Percentiles rank a stretch among this genome's conserved stretches.
Conservation (phyloP, 768 basidiomycete species). For the Pisolithus orientalis region DNA sequence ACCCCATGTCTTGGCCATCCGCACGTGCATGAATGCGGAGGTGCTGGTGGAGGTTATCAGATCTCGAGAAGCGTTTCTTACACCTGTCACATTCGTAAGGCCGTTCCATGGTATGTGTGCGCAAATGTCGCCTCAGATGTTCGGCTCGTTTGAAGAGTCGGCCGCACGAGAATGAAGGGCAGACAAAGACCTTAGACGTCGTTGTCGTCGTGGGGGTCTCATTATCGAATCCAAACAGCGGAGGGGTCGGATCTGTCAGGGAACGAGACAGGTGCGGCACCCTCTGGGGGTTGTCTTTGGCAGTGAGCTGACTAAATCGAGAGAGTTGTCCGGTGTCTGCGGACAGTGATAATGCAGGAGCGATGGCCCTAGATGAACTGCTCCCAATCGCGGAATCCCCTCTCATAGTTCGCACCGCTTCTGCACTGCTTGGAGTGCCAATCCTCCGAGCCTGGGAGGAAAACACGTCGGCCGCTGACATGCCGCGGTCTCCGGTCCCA, state of each 20-base stretch:
- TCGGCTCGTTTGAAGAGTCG: constrained; percentile 89
- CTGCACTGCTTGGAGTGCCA: background rate
- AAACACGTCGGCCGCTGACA: constrained; percentile 66
- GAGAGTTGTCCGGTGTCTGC: constrained; percentile 15
- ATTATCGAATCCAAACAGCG: constrained; percentile 16
- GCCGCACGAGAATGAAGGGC: constrained; percentile 80
- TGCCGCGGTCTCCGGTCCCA: constrained; percentile 22
- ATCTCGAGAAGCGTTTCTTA: constrained; percentile 77
- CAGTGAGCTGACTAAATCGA: constrained; percentile 13
- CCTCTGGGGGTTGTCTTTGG: constrained; percentile 13
- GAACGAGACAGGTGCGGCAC: constrained; percentile 14
- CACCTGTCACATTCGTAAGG: constrained; percentile 75
- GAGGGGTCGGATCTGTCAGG: constrained; percentile 9
- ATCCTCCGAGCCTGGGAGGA: constrained; percentile 40
- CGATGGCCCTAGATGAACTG: constrained; percentile 14
- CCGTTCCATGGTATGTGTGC: constrained; percentile 86
- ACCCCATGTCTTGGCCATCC: constrained; percentile 23
- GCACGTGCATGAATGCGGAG: constrained; percentile 60
- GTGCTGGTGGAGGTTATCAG: constrained; percentile 88
- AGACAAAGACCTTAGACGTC: constrained; percentile 63
- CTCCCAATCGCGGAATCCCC: constrained; percentile 7
- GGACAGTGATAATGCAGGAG: constrained; percentile 10
- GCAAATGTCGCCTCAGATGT: constrained; percentile 80
- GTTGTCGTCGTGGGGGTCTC: constrained; percentile 16
- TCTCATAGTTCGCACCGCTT: constrained; percentile 9